Base-by-base conservation (phyloP, 2,329 filamentous ascomycete species). In the Verticillium longisporum region DNA sequence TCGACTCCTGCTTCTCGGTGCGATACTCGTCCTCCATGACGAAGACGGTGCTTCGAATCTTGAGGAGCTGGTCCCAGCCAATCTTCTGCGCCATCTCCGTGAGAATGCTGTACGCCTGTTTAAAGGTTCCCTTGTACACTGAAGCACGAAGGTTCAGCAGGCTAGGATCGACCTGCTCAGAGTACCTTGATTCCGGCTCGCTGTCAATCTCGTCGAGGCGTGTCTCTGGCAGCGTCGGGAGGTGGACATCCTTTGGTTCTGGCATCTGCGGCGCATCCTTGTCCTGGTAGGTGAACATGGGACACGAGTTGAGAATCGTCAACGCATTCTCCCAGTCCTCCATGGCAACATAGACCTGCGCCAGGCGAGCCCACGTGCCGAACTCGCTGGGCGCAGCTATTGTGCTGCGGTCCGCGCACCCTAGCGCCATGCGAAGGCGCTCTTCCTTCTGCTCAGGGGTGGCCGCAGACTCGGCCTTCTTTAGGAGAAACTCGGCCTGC, bases 1-100 rank as follows among this genome's bases (percentile, higher is more conserved):
- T 77, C 31, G 80, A 74, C 63, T 88, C 86, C 61, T 90, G 87
- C 74, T 90, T 91, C 76, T 98, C 95, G 61, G 88, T 90, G 57
- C 95, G 87, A 72, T 99, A 99, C 74, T 99, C 95, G 71, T 99
- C 95, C 73, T 99, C 95, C 95, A 99, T 99, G 57, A 99, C 95
- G 68, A 99, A 99, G 1, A 99, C 95, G 65, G 94, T 93, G 77
- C 94, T 98, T 67, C 95, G 86, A 69, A 96, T 97, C 75, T 92
- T 96, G 58, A 99, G 80, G 26, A 99, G 82, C 71, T 97, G 92
- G 69, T 99, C 95, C 95, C 95, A 99, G 45, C 95, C 95, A 68
- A 99, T 97, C 75, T 95, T 94, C 63, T 92, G 89, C 0, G 94
- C 96, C 80, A 99, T 94, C 72, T 97, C 94, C 0, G 95, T 98